Percentiles rank a stretch among this genome's conserved stretches.
Conservation (phyloP, 1,284 basidiomycete genomes). For the Jaminaea rosea region DNA sequence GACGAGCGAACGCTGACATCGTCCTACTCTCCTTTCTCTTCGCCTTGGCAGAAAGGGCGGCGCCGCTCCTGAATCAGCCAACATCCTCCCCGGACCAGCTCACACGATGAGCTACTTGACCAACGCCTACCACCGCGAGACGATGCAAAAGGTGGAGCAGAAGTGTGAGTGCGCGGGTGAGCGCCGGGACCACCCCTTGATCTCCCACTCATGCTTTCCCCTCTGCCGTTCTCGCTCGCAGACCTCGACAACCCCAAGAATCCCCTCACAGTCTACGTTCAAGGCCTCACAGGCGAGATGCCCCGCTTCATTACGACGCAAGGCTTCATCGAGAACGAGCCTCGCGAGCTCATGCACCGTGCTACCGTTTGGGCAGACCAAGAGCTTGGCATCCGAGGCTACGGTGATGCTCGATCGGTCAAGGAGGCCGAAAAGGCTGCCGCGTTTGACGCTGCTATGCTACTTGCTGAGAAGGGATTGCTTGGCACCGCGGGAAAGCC, state of each 20-base stretch:
- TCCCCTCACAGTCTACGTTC: constrained; percentile 27
- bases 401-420: constrained; percentile 59
- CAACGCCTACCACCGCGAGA: too few relatives aligned
- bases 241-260: constrained; percentile 35
- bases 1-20: too few relatives aligned
- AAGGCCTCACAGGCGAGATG: constrained; percentile 16
- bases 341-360: not conserved
- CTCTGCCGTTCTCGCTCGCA: too few relatives aligned
- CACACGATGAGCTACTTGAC: too few relatives aligned
- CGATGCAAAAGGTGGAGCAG: too few relatives aligned
- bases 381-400: constrained; percentile 45
- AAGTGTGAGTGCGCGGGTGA: too few relatives aligned
- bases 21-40: too few relatives aligned
- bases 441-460: constrained; percentile 41
- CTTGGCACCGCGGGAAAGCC: not conserved
- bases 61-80: too few relatives aligned
- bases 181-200: too few relatives aligned
- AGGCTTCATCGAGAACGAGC: constrained; percentile 17
- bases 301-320: constrained; percentile 23
- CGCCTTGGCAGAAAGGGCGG: too few relatives aligned
- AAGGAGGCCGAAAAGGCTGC: constrained; percentile 58
- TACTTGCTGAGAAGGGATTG: constrained; percentile 3
- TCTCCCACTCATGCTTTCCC: too few relatives aligned
- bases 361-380: constrained; percentile 16
- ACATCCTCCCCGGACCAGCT: too few relatives aligned